Evolutionary conservation across 2,329 filamentous ascomycete genomes (phyloP), one percentile per base, ranked within the genome.

Genomic region (Pyricularia pennisetigena): DNA sequence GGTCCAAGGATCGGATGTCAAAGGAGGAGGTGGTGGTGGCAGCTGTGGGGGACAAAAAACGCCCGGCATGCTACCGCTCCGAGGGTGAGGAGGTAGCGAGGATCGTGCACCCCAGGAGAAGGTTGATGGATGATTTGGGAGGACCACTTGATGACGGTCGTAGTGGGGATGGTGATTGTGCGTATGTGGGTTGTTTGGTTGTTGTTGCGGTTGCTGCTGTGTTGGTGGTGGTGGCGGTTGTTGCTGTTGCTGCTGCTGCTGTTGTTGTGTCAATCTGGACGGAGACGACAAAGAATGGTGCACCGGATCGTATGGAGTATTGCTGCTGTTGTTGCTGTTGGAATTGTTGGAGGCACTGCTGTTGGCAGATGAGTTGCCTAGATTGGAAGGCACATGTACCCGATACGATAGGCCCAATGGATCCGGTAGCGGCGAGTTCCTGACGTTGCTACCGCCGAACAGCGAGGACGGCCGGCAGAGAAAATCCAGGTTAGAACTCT

Each of bases 401-500:
- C 57, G 57, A 61, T n/a, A 61, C 24, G 57, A 26, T 10, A 26
- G 9, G 12, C 57, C 57, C 8, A 61, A 61, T 26, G 57, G 57
- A 3, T 26, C 24, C n/a, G 57, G 64, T 41, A 49, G 30, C 29
- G 32, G 16, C 14, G 24, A 49, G 16, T 28, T 66, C n/a, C 23
- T 66, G 64, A 12, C 28, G 16, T 16, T 65, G 64, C 32, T 54
- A 24, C 32, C 41, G 64, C 24, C 26, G 23, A n/a, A 54, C 7
- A 16, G 30, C 23, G 64, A 66, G 41, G 32, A 66, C 12, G 32
- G 64, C 24, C 24, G 64, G 35, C 32, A 66, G 26, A 66, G 41
- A 26, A 66, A 26, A 23, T 59, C 57, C 32, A 49, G 59, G 65
- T 54, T 54, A 54, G 63, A 64, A 57, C 67, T 68, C 30, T 49